Base-by-base conservation (phyloP, 2,329 filamentous ascomycete genomes). In the Ustulina deusta region DNA sequence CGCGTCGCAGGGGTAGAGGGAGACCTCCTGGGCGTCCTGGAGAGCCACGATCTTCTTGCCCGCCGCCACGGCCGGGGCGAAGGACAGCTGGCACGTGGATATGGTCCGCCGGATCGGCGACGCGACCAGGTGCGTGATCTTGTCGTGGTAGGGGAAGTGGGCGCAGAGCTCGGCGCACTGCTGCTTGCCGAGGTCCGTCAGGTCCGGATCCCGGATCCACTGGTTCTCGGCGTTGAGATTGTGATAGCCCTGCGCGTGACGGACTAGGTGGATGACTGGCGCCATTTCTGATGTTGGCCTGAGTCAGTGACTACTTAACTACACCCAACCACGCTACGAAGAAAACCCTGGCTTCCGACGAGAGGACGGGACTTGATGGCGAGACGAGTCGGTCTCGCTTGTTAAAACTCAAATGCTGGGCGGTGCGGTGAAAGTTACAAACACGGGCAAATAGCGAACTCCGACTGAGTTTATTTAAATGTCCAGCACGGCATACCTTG, bases 41-140 rank as follows among this genome's bases (percentile, higher is more conserved):
- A 96, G 81, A 1, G 90, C 89, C 29, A 91, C 80, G 59, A 97
- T 85, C 63, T 70, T 85, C 77, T 79, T 78, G 6, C 81, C 79
- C 6, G 72, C 65, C 25, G 83, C 74, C 59, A 88, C 83, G 0
- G 82, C 83, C 0, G 87, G 83, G 20, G 84, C 85, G 78, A 97
- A 97, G 52, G 88, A 86, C 61, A 89, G 81, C 34, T 93, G 84
- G 38, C 91, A 90, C 1, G 94, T 97, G 80, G 93, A 89, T 52
- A 97, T 84, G 1, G 94, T 97, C 69, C 94, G 89, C 58, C 91
- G 90, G 72, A 97, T 85, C 6, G 94, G 93, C 0, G 93, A 96
- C 44, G 93, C 89, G 25, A 94, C 86, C 13, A 97, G 85, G 72
- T 91, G 85, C 4, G 91, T 90, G 75, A 96, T 82, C 44, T 84